Conservation (phyloP, 2,329 filamentous ascomycete genomes). For the Epichloe bromicola region DNA sequence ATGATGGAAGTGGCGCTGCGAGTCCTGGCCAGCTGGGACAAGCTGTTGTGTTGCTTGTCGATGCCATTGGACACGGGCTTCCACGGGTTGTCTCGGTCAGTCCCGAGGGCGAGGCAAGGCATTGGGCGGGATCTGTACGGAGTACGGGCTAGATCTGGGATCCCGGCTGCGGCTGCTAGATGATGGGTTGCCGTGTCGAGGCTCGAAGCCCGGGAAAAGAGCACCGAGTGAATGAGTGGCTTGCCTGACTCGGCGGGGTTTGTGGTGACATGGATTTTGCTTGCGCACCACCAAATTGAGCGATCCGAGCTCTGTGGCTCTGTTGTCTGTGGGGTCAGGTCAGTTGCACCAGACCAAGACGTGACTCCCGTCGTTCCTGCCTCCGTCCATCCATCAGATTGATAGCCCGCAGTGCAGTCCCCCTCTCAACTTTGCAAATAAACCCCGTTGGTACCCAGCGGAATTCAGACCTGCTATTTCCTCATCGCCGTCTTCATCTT, state of each 20-base stretch:
- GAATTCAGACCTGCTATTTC: background rate
- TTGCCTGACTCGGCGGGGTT: background rate
- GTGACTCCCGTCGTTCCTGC: background rate
- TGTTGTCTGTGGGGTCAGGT: too few relatives aligned
- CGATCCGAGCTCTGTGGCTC: background rate
- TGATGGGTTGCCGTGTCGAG: too few relatives aligned
- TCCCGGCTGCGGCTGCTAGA: too few relatives aligned
- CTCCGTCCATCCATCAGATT: background rate
- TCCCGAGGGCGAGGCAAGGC: background rate
- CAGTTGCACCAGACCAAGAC: too few relatives aligned
- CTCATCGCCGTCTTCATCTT: background rate
- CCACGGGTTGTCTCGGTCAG: background rate
- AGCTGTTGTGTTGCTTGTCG: background rate
- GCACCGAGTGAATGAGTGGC: background rate
- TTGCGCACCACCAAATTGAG: background rate
- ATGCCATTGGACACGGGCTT: background rate
- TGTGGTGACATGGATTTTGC: too few relatives aligned
- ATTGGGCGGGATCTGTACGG: background rate
- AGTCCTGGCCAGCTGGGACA: background rate
- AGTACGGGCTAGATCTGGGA: too few relatives aligned
- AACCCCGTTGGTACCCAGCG: background rate
- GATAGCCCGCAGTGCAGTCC: too few relatives aligned
- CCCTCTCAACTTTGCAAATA: too few relatives aligned
- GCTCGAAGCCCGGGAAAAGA: too few relatives aligned
- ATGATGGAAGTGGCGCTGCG: background rate